Percentiles rank a stretch among this genome's conserved stretches.
Conservation (phyloP, 164 flowering plant species). For the Platanus orientalis region DNA sequence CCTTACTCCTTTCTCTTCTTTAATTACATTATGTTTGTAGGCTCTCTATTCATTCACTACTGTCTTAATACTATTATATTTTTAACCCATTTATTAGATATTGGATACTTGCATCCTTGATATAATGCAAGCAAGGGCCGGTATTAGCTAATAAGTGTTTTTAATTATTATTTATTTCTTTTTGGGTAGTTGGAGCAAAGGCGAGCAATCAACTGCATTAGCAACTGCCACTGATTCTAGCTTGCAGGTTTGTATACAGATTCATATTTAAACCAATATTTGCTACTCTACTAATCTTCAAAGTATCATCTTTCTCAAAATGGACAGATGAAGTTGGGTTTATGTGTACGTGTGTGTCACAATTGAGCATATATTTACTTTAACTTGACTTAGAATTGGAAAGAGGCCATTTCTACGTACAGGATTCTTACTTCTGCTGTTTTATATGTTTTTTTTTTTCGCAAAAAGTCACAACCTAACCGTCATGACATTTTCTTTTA, state of each 20-base stretch:
- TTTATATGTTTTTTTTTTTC: too few species aligned
- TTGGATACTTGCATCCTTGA: not conserved
- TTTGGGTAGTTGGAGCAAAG: constrained; percentile 78
- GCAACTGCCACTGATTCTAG: constrained; percentile 72
- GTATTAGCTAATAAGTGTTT: not conserved
- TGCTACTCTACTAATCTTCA: too few species aligned
- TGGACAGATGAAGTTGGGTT: too few species aligned
- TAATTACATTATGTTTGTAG: not conserved
- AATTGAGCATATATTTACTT: too few species aligned
- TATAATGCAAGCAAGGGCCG: not conserved
- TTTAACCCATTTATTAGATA: not conserved
- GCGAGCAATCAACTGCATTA: constrained; percentile 88
- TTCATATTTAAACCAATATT: not conserved
- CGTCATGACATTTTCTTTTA: too few species aligned
- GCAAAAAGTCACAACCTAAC: too few species aligned
- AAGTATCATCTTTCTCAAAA: not conserved
- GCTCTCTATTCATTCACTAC: not conserved
- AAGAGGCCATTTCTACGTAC: too few species aligned
- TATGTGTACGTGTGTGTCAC: too few species aligned
- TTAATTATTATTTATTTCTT: not conserved
- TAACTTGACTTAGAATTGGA: too few species aligned
- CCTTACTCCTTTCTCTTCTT: not conserved
- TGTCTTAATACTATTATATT: not conserved
- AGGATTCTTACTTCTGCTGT: too few species aligned
- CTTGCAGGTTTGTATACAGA: constrained; percentile 45